A percentile compares a stretch with the other conserved stretches of the same genome.
phyloP scores from a whole-genome alignment of 148 eudicot genomes.

The Camellia japonica region DNA sequence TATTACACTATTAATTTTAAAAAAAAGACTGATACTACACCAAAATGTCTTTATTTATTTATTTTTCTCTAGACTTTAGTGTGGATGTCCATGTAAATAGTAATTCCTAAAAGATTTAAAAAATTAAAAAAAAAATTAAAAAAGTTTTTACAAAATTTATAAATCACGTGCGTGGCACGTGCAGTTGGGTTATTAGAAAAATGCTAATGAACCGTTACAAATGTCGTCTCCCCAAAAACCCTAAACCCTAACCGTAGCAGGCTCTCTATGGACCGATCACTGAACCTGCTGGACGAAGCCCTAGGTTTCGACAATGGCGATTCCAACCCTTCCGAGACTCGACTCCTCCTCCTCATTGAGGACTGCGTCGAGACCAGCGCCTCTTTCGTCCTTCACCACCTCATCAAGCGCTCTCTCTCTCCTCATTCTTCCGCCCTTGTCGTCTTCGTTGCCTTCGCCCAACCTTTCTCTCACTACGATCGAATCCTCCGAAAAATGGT shows the following conservation, averaged over 20 bases:
- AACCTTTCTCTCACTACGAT: conserved; percentile 86
- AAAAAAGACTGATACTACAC: too few relatives aligned
- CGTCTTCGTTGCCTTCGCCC: conserved; percentile 71
- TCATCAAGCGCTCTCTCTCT: conserved; percentile 65
- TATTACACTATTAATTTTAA: too few relatives aligned
- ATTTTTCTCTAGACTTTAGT: too few relatives aligned
- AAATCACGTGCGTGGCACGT: background rate
- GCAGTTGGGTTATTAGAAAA: background rate
- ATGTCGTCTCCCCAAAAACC: background rate
- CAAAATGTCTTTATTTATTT: too few relatives aligned
- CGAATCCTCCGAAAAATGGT: conserved; percentile 90
- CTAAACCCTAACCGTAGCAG: background rate
- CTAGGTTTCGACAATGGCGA: conserved; percentile 30
- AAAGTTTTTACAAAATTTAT: too few relatives aligned
- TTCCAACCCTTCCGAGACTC: conserved; percentile 13
- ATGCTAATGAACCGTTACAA: background rate
- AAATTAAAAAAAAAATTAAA: too few relatives aligned
- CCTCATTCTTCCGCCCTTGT: conserved; percentile 36
- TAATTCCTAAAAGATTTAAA: too few relatives aligned
- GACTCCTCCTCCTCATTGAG: conserved; percentile 46
- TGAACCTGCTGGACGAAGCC: conserved; percentile 52
- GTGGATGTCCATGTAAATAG: too few relatives aligned
- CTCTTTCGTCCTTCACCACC: conserved; percentile 74
- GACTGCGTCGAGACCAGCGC: conserved; percentile 87
- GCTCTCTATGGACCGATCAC: conserved; percentile 36